phyloP scores from a whole-genome alignment of 208 protist species.

The Crithidia thermophila region DNA sequence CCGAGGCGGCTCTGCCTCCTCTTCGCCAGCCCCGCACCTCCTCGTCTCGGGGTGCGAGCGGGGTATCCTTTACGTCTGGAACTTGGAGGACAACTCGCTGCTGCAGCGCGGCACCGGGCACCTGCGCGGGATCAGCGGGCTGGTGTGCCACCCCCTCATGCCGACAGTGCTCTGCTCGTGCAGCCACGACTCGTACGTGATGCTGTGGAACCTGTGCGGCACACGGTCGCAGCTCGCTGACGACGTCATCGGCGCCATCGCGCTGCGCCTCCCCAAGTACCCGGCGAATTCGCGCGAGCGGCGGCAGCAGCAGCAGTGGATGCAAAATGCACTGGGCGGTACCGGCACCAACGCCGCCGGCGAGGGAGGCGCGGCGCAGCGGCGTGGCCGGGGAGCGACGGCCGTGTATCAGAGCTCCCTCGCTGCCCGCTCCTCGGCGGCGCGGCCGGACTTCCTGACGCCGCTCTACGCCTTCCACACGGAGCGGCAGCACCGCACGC shows the following conservation, averaged over 20 bases:
- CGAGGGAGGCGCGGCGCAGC: neutral
- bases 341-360: neutral
- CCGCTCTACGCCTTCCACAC: conserved; percentile 41
- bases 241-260: conserved; percentile 8
- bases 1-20: neutral
- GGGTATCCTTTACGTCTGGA: conserved; percentile 90
- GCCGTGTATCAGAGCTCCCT: conserved; percentile 14
- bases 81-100: conserved; percentile 62
- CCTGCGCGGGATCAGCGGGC: conserved; percentile 53
- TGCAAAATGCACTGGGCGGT: neutral
- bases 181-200: conserved; percentile 60
- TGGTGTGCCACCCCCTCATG: conserved; percentile 63
- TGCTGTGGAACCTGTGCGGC: conserved; percentile 60
- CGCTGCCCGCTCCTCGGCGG: conserved; percentile 6
- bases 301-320: conserved; percentile 10
- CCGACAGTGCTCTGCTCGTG: conserved; percentile 49
- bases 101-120: conserved; percentile 61
- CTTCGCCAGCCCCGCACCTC: conserved; percentile 10
- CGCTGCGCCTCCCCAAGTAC: conserved; percentile 30
- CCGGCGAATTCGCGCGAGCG: conserved; percentile 17
- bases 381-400: neutral
- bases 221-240: conserved; percentile 14
- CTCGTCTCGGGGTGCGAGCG: conserved; percentile 91
- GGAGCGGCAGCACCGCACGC: conserved; percentile 61
- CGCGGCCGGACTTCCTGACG: conserved; percentile 15